Evolutionary conservation across 2,329 filamentous ascomycete species (phyloP).

Genomic region (Botrytis galanthina): DNA sequence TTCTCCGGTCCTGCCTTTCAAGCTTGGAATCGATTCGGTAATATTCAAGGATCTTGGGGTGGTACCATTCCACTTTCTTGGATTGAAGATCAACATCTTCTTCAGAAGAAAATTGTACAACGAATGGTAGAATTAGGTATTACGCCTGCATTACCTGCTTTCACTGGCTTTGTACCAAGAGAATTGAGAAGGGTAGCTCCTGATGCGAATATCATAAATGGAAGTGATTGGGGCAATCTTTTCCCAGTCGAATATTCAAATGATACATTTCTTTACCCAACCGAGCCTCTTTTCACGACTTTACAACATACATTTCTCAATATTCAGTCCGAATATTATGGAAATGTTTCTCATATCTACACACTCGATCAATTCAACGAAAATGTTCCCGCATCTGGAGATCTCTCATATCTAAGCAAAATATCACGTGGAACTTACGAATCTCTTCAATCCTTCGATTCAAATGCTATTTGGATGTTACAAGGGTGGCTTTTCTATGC

Average conservation of each 20-base stretch:
- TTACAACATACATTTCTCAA: slow-evolving; percentile 47
- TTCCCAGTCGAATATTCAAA: slow-evolving; percentile 46
- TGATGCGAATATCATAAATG: slow-evolving; percentile 45
- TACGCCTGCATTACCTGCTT: slow-evolving; percentile 51
- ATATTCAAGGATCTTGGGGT: slow-evolving; percentile 52
- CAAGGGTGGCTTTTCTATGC: slow-evolving; percentile 52
- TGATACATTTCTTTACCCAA: slow-evolving; percentile 49
- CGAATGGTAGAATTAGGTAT: slow-evolving; percentile 54
- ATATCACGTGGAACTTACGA: slow-evolving; percentile 46
- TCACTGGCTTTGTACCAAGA: slow-evolving; percentile 50
- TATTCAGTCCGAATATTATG: slow-evolving; percentile 48
- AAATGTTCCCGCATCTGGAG: slow-evolving; percentile 47
- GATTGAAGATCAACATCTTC: slow-evolving; percentile 48
- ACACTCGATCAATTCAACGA: slow-evolving; percentile 55
- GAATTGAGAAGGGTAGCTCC: slow-evolving; percentile 44
- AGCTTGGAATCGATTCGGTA: slow-evolving; percentile 54
- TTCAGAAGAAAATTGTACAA: slow-evolving; percentile 49
- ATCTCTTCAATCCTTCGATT: slow-evolving; percentile 48
- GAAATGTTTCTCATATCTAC: slow-evolving; percentile 49
- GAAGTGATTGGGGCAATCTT: slow-evolving; percentile 43
- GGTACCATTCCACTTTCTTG: slow-evolving; percentile 45
- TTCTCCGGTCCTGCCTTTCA: slow-evolving; percentile 52
- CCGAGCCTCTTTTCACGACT: slow-evolving; percentile 44
- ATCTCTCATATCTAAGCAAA: slow-evolving; percentile 45
- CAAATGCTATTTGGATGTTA: slow-evolving; percentile 51